phyloP scores from a whole-genome alignment of 2,329 filamentous ascomycete species.

The Chalara sp. region DNA sequence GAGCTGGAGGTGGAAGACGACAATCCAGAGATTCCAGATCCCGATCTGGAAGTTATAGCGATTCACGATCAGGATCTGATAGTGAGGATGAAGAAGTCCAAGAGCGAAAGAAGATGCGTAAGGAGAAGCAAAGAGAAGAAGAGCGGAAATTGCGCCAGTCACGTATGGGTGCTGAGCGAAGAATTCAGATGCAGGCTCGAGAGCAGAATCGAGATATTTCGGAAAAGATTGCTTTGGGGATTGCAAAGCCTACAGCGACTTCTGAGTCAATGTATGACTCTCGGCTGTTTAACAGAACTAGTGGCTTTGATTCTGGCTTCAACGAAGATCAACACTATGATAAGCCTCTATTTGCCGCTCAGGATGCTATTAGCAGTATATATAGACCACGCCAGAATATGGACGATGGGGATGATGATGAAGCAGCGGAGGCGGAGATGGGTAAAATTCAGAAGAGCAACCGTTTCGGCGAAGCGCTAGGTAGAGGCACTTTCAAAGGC shows the following conservation, averaged over 20 bases:
- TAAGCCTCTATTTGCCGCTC: slow-evolving; percentile 91
- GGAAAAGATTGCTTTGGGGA: slow-evolving; percentile 88
- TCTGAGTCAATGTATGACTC: slow-evolving; percentile 97
- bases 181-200: slow-evolving; percentile 85
- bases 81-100: slow-evolving; percentile 59
- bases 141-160: slow-evolving; percentile 89
- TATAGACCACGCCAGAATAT: slow-evolving; percentile 75
- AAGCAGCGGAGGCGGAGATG: slow-evolving; percentile 74
- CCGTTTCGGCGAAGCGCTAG: slow-evolving; percentile 76
- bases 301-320: slow-evolving; percentile 84
- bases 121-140: slow-evolving; percentile 72
- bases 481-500: slow-evolving; percentile 86
- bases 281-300: slow-evolving; percentile 86
- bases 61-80: slow-evolving; percentile 39
- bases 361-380: slow-evolving; percentile 90
- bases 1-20: slow-evolving; percentile 43
- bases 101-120: slow-evolving; percentile 70
- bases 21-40: slow-evolving; percentile 30
- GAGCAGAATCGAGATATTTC: slow-evolving; percentile 96
- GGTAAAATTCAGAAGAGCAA: slow-evolving; percentile 80
- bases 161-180: slow-evolving; percentile 89
- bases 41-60: slow-evolving; percentile 43
- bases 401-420: slow-evolving; percentile 71
- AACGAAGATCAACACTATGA: slow-evolving; percentile 98
- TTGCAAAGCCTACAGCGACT: slow-evolving; percentile 89